Base-by-base conservation (phyloP, 345 rosid species). In the Sisymbrium irio region DNA sequence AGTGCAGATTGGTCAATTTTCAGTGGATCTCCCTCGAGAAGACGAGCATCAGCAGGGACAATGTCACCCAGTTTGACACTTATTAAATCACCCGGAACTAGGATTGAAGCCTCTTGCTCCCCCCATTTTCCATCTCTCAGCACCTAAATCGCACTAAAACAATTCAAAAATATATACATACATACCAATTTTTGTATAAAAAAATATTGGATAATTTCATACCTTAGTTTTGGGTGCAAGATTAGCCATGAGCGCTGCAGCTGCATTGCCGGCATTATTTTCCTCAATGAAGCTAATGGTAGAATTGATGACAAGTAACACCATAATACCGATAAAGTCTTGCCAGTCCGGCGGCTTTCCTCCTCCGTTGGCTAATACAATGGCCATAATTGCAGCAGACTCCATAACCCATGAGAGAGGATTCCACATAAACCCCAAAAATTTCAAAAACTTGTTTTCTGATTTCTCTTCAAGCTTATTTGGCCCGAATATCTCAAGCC, bases 391-490 rank as follows among this genome's bases (percentile, higher is more conserved):
- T 25, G 98, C 97, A 22, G 97, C 98, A 22, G 78, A 39, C 49
- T 92, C 97, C 99, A 95, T 95, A 17, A 94, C 97, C 98, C 98
- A 94, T 65, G 98, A 94, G 2, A 91, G 76, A 71, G 97, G 97
- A 61, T 94, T 89, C 97, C 98, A 94, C 98, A 94, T 91, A 58
- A 94, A 91, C 6, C 97, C 97, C 77, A 91, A 79, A 27, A 91
- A 89, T 79, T 94, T 91, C 65, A 94, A 87, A 22, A 89, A 0
- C 54, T 91, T 94, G 78, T 75, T 79, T 77, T 94, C 97, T 57
- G 81, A 80, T 68, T 89, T 91, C 86, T 91, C 96, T 70, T 91
- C 95, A 7, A 94, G 95, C 77, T 91, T 94, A 77, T 91, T 94
- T 33, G 78, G 80, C 15, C 98, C 98, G 40, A 94, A 91, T 30